A percentile compares a stretch with the other conserved stretches of the same genome.
These are phyloP conservation scores for Trichocladium uniseriatum DNA, from an alignment of 495 filamentous ascomycete genomes.

Conservation along the genomic window DNA sequence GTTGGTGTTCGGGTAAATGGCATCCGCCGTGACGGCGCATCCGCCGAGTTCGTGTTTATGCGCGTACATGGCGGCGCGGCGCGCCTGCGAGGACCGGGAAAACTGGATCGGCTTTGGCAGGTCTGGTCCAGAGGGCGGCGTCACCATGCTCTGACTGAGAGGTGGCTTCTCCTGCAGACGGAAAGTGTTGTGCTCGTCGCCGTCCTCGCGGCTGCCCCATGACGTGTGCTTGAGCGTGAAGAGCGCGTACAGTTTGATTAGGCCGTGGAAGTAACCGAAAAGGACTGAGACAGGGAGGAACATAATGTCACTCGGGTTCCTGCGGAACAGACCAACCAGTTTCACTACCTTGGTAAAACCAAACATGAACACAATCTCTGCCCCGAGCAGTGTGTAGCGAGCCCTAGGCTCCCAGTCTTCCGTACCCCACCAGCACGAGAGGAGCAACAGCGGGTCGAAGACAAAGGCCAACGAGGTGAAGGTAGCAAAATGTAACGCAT, in stretches of 20 bases:
- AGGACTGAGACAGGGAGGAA: slow-evolving; percentile 64
- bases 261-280: slow-evolving; percentile 69
- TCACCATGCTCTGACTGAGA: slow-evolving; percentile 40
- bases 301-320: slow-evolving; percentile 58
- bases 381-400: slow-evolving; percentile 38
- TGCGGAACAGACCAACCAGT: slow-evolving; percentile 61
- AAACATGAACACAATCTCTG: slow-evolving; percentile 44
- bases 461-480: slow-evolving; percentile 61
- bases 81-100: slow-evolving; percentile 8
- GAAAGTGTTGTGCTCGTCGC: slow-evolving; percentile 51
- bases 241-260: slow-evolving; percentile 68
- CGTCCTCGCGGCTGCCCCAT: slow-evolving; percentile 60
- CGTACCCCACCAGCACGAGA: slow-evolving; percentile 42
- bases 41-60: slow-evolving; percentile 14
- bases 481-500: slow-evolving; percentile 65
- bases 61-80: slow-evolving; percentile 7
- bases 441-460: slow-evolving; percentile 54
- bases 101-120: slow-evolving; percentile 16
- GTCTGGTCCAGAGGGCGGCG: slow-evolving; percentile 32
- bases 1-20: slow-evolving; percentile 1
- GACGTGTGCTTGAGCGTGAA: slow-evolving; percentile 61
- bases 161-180: slow-evolving; percentile 44
- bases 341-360: slow-evolving; percentile 67
- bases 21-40: neutral
- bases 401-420: slow-evolving; percentile 33